phyloP scores from a whole-genome alignment of 148 eudicot species.

The Cornus controversa region DNA sequence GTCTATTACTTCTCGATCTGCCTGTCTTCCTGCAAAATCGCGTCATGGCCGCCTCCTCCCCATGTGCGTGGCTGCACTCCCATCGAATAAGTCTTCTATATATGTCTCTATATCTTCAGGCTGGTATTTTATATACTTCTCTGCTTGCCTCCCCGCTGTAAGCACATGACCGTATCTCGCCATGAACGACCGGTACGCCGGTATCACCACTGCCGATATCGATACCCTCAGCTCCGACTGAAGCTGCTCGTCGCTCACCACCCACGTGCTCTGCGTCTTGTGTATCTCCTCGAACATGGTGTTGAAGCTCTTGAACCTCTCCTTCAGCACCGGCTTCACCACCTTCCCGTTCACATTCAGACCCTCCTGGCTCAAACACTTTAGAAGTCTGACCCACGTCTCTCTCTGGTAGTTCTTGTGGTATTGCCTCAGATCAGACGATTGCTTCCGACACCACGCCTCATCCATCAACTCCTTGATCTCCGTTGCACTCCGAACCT shows the following conservation, averaged over 20 bases:
- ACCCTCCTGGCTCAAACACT: slow-evolving; percentile 63
- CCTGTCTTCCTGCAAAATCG: no score
- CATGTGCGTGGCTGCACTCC: slow-evolving; percentile 38
- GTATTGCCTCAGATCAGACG: slow-evolving; percentile 42
- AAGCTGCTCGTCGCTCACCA: slow-evolving; percentile 87
- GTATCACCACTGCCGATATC: slow-evolving; percentile 76
- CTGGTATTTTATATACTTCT: slow-evolving; percentile 85
- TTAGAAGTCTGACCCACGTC: slow-evolving; percentile 62
- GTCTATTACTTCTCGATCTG: no score
- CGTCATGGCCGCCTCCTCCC: slow-evolving; percentile 43
- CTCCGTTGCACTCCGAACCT: slow-evolving; percentile 35
- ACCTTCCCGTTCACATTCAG: slow-evolving; percentile 66
- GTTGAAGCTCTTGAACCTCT: slow-evolving; percentile 82
- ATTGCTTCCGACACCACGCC: slow-evolving; percentile 43
- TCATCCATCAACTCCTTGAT: slow-evolving; percentile 35
- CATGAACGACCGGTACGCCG: slow-evolving; percentile 76
- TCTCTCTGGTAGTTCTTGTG: slow-evolving; percentile 58
- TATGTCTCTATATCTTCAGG: slow-evolving; percentile 78
- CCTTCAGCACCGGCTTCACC: slow-evolving; percentile 71
- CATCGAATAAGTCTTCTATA: slow-evolving; percentile 86
- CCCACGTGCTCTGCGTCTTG: slow-evolving; percentile 69
- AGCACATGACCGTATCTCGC: slow-evolving; percentile 66
- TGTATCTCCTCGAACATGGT: slow-evolving; percentile 78
- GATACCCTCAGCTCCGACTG: slow-evolving; percentile 94
- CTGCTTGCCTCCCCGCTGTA: slow-evolving; percentile 81